These are phyloP conservation scores for Moricandia arvensis DNA, from an alignment of 345 rosid species.

Conservation along the genomic window DNA sequence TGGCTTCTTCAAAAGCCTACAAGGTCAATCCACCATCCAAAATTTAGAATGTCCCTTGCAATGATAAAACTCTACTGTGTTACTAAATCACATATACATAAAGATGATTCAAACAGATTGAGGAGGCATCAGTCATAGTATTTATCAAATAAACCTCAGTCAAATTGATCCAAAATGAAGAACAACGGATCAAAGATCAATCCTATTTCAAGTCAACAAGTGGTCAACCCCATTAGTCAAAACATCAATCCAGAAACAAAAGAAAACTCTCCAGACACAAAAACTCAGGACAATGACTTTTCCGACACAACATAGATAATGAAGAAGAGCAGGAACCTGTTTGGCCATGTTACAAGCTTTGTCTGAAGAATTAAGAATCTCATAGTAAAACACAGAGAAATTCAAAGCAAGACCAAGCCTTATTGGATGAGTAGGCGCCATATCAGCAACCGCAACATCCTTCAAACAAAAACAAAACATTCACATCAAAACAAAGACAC, in stretches of 20 bases:
- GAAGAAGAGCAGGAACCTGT: slow-evolving; percentile 48
- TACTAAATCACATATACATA: neutral
- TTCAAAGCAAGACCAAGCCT: slow-evolving; percentile 83
- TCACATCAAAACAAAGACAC: neutral
- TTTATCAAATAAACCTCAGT: neutral
- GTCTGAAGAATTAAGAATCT: slow-evolving; percentile 86
- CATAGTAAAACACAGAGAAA: slow-evolving; percentile 87
- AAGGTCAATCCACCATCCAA: neutral
- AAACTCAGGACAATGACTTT: slow-evolving; percentile 3
- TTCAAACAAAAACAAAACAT: slow-evolving; percentile 8
- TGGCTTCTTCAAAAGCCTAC: slow-evolving; percentile 94
- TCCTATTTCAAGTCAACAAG: slow-evolving; percentile 2
- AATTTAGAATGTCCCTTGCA: neutral
- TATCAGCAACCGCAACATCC: slow-evolving; percentile 77
- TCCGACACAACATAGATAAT: neutral
- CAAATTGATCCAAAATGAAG: neutral
- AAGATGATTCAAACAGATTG: neutral
- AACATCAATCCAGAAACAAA: neutral
- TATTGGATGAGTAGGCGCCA: slow-evolving; percentile 91
- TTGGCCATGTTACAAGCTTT: slow-evolving; percentile 97
- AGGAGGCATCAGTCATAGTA: neutral
- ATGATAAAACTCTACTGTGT: neutral
- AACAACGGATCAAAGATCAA: neutral
- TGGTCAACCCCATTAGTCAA: slow-evolving; percentile 21
- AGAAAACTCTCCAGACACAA: neutral